phyloP scores from a whole-genome alignment of 495 filamentous ascomycete species.

The Amniculicola lignicola region DNA sequence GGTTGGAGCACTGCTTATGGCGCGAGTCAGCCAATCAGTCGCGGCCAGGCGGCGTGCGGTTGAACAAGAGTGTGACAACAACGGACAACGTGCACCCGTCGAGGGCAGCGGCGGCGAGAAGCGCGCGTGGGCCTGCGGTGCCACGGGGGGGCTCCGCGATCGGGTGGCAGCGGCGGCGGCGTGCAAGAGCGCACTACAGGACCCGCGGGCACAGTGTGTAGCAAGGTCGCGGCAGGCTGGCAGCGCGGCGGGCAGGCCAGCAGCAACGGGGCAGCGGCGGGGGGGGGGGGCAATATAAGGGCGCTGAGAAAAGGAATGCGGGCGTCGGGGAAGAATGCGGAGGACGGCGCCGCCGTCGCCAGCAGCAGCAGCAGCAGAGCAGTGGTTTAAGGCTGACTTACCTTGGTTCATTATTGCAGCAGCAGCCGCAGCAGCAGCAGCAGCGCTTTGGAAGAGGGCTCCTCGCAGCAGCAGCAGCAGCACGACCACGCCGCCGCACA shows the following conservation, averaged over 20 bases:
- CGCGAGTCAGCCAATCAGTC: constrained; percentile 35
- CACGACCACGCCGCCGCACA: constrained; percentile 17
- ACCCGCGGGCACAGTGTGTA: constrained; percentile 29
- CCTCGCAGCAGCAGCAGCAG: constrained; percentile 12
- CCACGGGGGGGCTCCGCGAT: constrained; percentile 31
- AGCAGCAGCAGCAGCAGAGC: constrained; percentile 14
- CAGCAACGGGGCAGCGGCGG: constrained; percentile 16
- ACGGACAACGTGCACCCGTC: constrained; percentile 33
- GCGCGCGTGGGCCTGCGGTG: constrained; percentile 27
- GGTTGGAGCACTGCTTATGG: constrained; percentile 36
- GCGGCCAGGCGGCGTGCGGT: constrained; percentile 21
- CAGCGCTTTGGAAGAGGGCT: no score
- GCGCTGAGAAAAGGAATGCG: constrained; percentile 12
- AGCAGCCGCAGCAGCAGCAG: constrained; percentile 17
- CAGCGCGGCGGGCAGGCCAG: constrained; percentile 17
- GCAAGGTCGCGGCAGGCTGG: no score
- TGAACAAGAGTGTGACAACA: constrained; percentile 35
- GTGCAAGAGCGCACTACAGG: constrained; percentile 36
- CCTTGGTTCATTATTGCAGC: constrained; percentile 36
- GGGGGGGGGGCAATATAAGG: constrained; percentile 19
- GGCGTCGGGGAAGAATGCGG: constrained; percentile 29
- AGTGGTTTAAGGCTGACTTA: constrained; percentile 35
- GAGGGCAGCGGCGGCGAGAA: constrained; percentile 15
- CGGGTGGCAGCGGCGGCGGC: constrained; percentile 27
- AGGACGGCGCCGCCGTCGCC: constrained; percentile 20